These are phyloP conservation scores for Dictyostelium capitatum DNA, from an alignment of 78 protist genomes.

Conservation along the genomic window DNA sequence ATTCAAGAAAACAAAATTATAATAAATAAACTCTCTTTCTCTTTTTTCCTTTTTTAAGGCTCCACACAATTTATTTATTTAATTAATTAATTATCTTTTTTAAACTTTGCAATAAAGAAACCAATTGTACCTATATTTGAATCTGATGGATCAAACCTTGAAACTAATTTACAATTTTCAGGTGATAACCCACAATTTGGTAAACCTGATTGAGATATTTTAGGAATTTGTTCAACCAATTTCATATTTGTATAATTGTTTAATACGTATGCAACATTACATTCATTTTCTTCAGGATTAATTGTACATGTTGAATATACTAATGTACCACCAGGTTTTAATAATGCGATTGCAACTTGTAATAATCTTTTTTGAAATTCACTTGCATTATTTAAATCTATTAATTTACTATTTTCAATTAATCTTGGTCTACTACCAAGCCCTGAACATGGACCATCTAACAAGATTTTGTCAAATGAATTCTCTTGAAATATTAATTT, in stretches of 20 bases:
- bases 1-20: constrained; percentile 78
- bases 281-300: constrained; percentile 98
- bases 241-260: constrained; percentile 20
- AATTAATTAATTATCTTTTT: constrained; percentile 2
- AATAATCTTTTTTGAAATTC: constrained; percentile 95
- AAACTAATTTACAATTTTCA: constrained; percentile 7
- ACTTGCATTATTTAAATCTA: constrained; percentile 89
- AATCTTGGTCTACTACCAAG: constrained; percentile 97
- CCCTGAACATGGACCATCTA: constrained; percentile 99
- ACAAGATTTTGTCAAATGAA: constrained; percentile 97
- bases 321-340: constrained; percentile 79
- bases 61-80: too few species aligned
- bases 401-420: constrained; percentile 84
- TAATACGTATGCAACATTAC: constrained; percentile 95
- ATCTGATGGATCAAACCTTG: constrained; percentile 67
- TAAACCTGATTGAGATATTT: constrained; percentile 25
- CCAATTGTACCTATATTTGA: constrained; percentile 31
- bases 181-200: neutral
- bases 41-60: too few species aligned
- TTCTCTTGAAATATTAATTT: constrained; percentile 84
- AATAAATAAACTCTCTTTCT: neutral
- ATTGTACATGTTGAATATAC: constrained; percentile 89
- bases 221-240: constrained; percentile 24
- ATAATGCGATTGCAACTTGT: constrained; percentile 95
- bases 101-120: constrained; percentile 71